Conservation (phyloP, 2,329 filamentous ascomycete genomes). For the Monosporascus sp. region DNA sequence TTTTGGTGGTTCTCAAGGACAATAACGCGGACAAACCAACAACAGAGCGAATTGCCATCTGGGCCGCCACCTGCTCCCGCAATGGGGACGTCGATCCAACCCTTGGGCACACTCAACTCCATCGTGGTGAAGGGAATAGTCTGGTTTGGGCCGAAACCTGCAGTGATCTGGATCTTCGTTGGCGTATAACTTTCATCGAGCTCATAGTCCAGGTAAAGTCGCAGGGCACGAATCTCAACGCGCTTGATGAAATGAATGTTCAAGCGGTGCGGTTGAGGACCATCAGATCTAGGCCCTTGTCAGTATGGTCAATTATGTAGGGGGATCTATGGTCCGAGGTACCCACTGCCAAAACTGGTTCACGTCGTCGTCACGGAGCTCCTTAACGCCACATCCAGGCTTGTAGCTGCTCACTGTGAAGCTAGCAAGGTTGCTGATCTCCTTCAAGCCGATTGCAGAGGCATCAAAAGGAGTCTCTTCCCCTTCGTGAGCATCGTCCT, state of each 20-base stretch:
- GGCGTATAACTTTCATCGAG: constrained; percentile 96
- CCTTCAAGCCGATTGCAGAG: constrained; percentile 59
- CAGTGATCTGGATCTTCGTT: constrained; percentile 82
- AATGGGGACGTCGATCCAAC: constrained; percentile 83
- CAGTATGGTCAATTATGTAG: background rate
- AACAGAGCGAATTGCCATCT: constrained; percentile 71
- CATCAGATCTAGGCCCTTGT: constrained; percentile 57
- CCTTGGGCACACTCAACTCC: constrained; percentile 70
- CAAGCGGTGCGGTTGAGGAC: constrained; percentile 74
- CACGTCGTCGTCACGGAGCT: constrained; percentile 68
- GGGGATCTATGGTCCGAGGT: background rate
- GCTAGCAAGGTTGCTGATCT: constrained; percentile 77
- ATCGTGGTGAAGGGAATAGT: constrained; percentile 82
- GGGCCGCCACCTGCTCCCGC: constrained; percentile 49
- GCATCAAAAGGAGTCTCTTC: constrained; percentile 43
- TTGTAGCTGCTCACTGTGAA: constrained; percentile 81
- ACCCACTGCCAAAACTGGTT: constrained; percentile 73
- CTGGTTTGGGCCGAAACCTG: constrained; percentile 87
- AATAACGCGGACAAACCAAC: constrained; percentile 84
- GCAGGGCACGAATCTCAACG: constrained; percentile 69
- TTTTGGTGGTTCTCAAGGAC: constrained; percentile 98
- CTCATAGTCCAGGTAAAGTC: constrained; percentile 86
- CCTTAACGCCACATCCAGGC: constrained; percentile 71
- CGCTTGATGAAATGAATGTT: constrained; percentile 84
- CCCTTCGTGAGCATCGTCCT: constrained; percentile 32